Conservation (phyloP, 1,139 yeast genomes). For the Candida smagusa region DNA sequence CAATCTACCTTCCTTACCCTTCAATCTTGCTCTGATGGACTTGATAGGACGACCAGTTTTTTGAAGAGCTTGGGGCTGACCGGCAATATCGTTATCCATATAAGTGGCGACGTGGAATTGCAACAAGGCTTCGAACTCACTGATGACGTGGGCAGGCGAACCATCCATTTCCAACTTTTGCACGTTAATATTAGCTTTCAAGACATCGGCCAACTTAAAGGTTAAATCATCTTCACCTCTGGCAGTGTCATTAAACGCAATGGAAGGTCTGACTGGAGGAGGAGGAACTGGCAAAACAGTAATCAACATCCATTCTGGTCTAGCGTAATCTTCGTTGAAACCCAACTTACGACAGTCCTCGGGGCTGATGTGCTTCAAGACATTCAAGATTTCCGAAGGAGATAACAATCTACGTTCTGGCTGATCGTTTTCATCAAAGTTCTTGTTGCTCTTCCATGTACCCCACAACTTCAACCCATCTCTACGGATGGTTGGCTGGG, state of each 20-base stretch:
- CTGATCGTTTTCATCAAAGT: constrained; percentile 75
- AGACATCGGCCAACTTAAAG: constrained; percentile 92
- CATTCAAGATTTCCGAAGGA: constrained; percentile 86
- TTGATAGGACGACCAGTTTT: constrained; percentile 98
- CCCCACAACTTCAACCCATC: constrained; percentile 97
- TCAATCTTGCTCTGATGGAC: constrained; percentile 95
- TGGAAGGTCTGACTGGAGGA: constrained; percentile 98
- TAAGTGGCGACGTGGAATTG: constrained; percentile 99
- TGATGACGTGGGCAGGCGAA: constrained; percentile 96
- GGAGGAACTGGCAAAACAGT: constrained; percentile 99
- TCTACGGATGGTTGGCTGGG: constrained; percentile 93
- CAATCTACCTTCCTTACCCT: constrained; percentile 98
- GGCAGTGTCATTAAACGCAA: constrained; percentile 97
- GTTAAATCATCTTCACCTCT: constrained; percentile 99
- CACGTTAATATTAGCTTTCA: constrained; percentile 94
- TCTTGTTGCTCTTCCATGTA: constrained; percentile 90
- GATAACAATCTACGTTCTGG: constrained; percentile 89
- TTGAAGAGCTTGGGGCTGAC: constrained; percentile 98
- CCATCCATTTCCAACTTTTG: constrained; percentile 97
- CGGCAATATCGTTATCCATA: constrained; percentile 99
- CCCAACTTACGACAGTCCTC: constrained; percentile 84
- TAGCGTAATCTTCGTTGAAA: constrained; percentile 90
- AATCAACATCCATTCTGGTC: constrained; percentile 98
- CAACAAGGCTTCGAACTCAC: constrained; percentile 90
- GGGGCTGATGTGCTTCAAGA: constrained; percentile 84